Conservation (phyloP, 352 stramenopile species). For the Pythium guiyangense region DNA sequence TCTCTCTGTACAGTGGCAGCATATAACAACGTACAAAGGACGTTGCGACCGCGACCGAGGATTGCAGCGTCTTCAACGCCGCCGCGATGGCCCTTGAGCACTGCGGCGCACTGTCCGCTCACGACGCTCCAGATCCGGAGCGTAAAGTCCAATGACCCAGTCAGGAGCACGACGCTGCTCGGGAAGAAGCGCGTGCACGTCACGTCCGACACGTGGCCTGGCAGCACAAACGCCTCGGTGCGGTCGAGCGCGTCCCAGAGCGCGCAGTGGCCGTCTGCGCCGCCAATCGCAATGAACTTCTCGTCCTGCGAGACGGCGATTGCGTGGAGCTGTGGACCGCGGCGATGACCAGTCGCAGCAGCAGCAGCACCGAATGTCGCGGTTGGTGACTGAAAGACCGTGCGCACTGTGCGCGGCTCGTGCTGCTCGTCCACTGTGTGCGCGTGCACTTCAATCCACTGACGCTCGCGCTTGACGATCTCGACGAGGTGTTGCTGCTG, state of each 20-base stretch:
- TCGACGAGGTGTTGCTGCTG: conserved; percentile 21
- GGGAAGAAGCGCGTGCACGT: conserved; percentile 60
- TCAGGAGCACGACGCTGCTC: conserved; percentile 65
- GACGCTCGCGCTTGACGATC: conserved; percentile 25
- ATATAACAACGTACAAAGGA: conserved; percentile 49
- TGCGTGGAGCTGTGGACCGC: conserved; percentile 30
- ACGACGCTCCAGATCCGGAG: conserved; percentile 63
- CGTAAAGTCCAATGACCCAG: conserved; percentile 66
- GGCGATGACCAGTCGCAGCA: no score
- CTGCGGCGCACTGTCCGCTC: conserved; percentile 40
- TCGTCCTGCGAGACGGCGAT: conserved; percentile 54
- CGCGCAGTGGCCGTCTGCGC: conserved; percentile 43
- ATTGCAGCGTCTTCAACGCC: conserved; percentile 58
- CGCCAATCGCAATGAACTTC: conserved; percentile 41
- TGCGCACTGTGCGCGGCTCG: conserved; percentile 18
- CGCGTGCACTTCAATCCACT: conserved; percentile 47
- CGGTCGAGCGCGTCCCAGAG: conserved; percentile 38
- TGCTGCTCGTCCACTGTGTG: conserved; percentile 7
- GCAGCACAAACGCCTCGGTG: conserved; percentile 21
- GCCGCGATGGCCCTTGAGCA: conserved; percentile 53
- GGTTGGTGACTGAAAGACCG: conserved; percentile 53
- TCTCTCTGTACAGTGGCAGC: not conserved
- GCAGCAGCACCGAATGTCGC: conserved; percentile 16
- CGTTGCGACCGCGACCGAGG: conserved; percentile 57
- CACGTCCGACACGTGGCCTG: conserved; percentile 59